Percentiles rank a stretch among this genome's conserved stretches.
These are phyloP conservation scores for Lenwebbia sp. DNA, from an alignment of 345 rosid species.

Conservation along the genomic window DNA sequence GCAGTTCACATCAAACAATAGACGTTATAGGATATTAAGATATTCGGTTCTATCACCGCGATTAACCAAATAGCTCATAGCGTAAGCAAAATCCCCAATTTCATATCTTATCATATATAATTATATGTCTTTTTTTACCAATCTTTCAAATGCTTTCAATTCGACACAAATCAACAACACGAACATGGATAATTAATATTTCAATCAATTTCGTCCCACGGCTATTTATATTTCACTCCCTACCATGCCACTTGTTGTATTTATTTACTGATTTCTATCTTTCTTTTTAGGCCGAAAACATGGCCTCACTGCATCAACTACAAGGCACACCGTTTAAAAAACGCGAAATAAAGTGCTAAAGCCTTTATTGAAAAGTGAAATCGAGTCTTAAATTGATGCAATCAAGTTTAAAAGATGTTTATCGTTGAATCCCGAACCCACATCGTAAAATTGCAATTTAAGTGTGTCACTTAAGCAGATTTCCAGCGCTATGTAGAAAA, in stretches of 20 bases:
- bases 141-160: not conserved
- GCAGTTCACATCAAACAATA: not conserved
- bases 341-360: not conserved
- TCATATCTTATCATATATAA: not conserved
- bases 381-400: not conserved
- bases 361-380: not conserved
- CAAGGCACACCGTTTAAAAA: too few relatives aligned
- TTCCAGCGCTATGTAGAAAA: too few relatives aligned
- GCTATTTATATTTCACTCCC: not conserved
- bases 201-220: not conserved
- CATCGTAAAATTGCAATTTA: not conserved
- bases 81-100: not conserved
- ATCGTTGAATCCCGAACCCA: not conserved
- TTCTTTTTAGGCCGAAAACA: too few relatives aligned
- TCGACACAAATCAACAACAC: not conserved
- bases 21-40: too few relatives aligned
- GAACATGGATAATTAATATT: not conserved
- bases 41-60: too few relatives aligned
- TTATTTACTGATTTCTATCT: too few relatives aligned
- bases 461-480: rapidly evolving
- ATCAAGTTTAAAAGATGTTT: not conserved
- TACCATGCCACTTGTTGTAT: not conserved
- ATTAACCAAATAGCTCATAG: not conserved
- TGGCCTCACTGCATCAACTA: too few relatives aligned
- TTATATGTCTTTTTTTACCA: not conserved